phyloP scores from a whole-genome alignment of 139 green algal species.

The Spirogloea muscicola region DNA sequence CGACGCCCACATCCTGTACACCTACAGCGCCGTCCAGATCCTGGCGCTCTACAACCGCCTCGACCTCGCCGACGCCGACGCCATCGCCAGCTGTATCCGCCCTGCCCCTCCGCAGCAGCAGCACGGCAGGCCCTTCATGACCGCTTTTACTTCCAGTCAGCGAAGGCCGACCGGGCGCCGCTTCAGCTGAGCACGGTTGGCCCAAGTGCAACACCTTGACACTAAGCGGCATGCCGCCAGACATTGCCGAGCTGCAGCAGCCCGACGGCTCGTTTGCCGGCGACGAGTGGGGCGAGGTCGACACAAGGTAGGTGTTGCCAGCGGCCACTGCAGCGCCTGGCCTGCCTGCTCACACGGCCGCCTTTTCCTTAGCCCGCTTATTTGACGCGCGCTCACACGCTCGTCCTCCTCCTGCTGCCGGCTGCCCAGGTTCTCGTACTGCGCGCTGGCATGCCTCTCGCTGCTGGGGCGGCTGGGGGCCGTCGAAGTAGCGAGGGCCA shows the following conservation, averaged over 20 bases:
- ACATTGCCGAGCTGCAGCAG: constrained; percentile 75
- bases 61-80: constrained; percentile 68
- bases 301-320: constrained; percentile 75
- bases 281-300: constrained; percentile 93
- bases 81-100: constrained; percentile 60
- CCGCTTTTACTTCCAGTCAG: too few relatives aligned
- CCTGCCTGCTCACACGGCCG: background rate
- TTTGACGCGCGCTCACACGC: background rate
- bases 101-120: background rate
- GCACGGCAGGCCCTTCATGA: too few relatives aligned
- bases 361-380: background rate
- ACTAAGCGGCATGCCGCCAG: constrained; percentile 12
- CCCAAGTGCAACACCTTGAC: too few relatives aligned
- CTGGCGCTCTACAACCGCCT: constrained; percentile 79
- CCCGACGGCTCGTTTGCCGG: constrained; percentile 87
- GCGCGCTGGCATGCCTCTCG: constrained; percentile 70
- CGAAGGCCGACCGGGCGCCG: too few relatives aligned
- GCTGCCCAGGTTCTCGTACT: constrained; percentile 79
- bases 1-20: constrained; percentile 95
- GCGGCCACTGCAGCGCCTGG: background rate
- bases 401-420: background rate
- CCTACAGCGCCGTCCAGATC: constrained; percentile 91
- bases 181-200: too few relatives aligned
- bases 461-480: constrained; percentile 55
- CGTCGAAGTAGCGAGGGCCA: constrained; percentile 70